Percentiles rank a stretch among this genome's conserved stretches.
These are phyloP conservation scores for Myrmaecium sp. DNA, from an alignment of 2,329 filamentous ascomycete species.

Conservation along the genomic window DNA sequence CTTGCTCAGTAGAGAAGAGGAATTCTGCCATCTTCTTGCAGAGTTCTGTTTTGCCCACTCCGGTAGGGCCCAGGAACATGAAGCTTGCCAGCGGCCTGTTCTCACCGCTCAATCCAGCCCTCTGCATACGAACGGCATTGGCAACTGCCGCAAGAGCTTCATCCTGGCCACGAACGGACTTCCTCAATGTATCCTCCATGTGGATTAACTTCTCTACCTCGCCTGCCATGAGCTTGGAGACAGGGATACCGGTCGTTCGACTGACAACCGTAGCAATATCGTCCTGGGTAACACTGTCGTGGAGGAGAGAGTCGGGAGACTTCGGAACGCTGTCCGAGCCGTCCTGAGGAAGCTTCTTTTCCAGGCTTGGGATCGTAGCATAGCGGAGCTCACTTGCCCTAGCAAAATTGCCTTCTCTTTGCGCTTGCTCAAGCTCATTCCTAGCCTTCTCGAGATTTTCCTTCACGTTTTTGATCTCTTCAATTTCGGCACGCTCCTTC, in stretches of 20 bases:
- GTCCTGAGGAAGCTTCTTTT: constrained; percentile 65
- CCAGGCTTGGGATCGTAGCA: constrained; percentile 65
- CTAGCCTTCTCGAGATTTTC: constrained; percentile 75
- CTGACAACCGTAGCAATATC: constrained; percentile 90
- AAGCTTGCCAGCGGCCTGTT: constrained; percentile 86
- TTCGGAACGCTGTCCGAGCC: constrained; percentile 31
- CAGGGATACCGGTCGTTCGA: constrained; percentile 78
- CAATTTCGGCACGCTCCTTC: constrained; percentile 70
- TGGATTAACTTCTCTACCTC: constrained; percentile 89
- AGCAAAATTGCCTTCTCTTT: constrained; percentile 74
- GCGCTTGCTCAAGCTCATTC: constrained; percentile 72
- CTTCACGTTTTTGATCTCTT: constrained; percentile 72
- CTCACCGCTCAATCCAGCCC: constrained; percentile 79
- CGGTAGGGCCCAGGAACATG: constrained; percentile 94
- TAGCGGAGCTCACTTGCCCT: constrained; percentile 85
- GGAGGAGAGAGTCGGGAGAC: constrained; percentile 47
- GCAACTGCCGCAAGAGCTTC: constrained; percentile 83
- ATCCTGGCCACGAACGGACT: constrained; percentile 81
- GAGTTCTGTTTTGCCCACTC: constrained; percentile 91
- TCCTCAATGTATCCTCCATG: constrained; percentile 80
- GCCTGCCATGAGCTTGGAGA: constrained; percentile 79
- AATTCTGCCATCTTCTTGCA: constrained; percentile 92
- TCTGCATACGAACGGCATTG: constrained; percentile 83
- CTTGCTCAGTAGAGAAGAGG: constrained; percentile 79
- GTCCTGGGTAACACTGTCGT: constrained; percentile 88